Evolutionary conservation across 495 filamentous ascomycete genomes (phyloP).

Genomic region (Penicillium steckii): DNA sequence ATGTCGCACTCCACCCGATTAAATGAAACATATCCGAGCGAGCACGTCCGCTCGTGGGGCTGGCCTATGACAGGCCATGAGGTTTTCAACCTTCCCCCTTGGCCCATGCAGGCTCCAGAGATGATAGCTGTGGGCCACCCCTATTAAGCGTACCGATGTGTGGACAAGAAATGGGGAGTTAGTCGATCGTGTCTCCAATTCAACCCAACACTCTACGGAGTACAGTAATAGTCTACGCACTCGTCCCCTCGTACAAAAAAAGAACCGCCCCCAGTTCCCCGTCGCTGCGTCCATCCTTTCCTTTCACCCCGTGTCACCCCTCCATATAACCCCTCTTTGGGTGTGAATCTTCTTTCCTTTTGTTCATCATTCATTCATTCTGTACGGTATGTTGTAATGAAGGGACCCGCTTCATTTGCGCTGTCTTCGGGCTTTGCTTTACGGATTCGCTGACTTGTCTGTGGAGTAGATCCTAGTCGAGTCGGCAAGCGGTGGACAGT

Average conservation of each 20-base stretch:
- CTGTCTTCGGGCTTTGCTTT: background rate
- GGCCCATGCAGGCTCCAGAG: slow-evolving; percentile 7
- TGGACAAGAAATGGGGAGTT: background rate
- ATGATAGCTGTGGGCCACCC: slow-evolving; percentile 14
- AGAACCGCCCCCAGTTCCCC: background rate
- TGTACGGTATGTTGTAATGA: background rate
- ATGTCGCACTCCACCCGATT: slow-evolving; percentile 14
- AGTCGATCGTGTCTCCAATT: slow-evolving; percentile 1
- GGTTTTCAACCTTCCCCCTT: slow-evolving; percentile 3
- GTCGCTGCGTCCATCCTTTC: background rate
- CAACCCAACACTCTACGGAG: too few relatives aligned
- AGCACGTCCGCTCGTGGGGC: background rate
- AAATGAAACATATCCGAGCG: slow-evolving; percentile 23
- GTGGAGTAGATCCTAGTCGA: slow-evolving; percentile 3
- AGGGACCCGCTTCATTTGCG: background rate
- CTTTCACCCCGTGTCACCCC: background rate
- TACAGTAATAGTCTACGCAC: too few relatives aligned
- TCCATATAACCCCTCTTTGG: background rate
- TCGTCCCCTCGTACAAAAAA: slow-evolving; percentile 11
- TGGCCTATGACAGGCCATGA: slow-evolving; percentile 7
- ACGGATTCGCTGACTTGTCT: slow-evolving; percentile 1
- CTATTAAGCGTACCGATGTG: slow-evolving; percentile 16
- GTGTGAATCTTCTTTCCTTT: background rate
- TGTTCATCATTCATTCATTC: background rate
- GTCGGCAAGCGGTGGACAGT: background rate